Conservation (phyloP, 441 rosid species). For the Gossypium lobatum region DNA sequence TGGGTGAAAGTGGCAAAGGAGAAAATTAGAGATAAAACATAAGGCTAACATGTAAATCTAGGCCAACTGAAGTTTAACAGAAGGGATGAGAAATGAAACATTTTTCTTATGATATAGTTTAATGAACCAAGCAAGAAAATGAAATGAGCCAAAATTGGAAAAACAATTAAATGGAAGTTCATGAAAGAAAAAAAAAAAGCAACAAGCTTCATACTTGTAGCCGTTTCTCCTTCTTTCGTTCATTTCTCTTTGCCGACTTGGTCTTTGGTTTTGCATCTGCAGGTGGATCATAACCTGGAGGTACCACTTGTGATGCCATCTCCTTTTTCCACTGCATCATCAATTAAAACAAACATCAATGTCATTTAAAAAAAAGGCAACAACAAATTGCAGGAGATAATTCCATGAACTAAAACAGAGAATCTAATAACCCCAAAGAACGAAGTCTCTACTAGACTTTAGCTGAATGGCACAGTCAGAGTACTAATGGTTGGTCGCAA, state of each 20-base stretch:
- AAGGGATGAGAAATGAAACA: background rate
- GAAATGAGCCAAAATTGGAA: background rate
- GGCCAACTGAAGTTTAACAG: background rate
- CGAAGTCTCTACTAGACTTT: conserved; percentile 8
- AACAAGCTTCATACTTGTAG: conserved; percentile 49
- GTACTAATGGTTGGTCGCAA: background rate
- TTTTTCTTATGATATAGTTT: background rate
- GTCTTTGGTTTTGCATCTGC: conserved; percentile 65
- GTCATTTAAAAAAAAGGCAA: background rate
- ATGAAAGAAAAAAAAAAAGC: background rate
- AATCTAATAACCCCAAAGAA: background rate
- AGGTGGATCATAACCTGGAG: conserved; percentile 77
- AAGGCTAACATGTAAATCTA: background rate
- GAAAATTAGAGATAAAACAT: background rate
- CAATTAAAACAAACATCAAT: background rate
- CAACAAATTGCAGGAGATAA: background rate
- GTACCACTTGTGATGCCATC: conserved; percentile 53
- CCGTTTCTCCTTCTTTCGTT: conserved; percentile 90
- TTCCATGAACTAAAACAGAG: conserved; percentile 5
- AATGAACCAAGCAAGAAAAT: background rate
- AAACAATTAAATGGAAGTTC: background rate
- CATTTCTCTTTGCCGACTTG: conserved; percentile 79
- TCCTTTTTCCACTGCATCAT: conserved; percentile 75
- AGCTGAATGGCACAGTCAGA: background rate
- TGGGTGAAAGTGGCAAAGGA: background rate